phyloP scores from a whole-genome alignment of 495 filamentous ascomycete genomes.

The Penicillium crystallinum region DNA sequence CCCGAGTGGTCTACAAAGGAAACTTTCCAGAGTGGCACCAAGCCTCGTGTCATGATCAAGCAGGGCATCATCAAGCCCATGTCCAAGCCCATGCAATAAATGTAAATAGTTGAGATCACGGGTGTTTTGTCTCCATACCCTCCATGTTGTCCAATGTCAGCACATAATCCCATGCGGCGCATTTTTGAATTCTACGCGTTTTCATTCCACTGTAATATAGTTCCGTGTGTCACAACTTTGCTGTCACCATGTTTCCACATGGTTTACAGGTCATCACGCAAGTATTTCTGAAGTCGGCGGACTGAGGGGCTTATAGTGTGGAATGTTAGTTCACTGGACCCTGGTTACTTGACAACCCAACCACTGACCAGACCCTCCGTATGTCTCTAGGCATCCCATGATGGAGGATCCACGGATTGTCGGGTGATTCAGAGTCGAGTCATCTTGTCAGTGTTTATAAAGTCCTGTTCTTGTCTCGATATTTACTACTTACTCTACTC shows the following conservation, averaged over 20 bases:
- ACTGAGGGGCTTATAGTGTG: constrained; percentile 7
- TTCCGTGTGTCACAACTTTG: not conserved
- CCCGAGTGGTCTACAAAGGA: constrained; percentile 94
- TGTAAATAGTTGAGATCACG: constrained; percentile 1
- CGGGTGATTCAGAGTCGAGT: constrained; percentile 9
- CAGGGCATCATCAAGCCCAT: constrained; percentile 88
- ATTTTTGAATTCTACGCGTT: constrained; percentile 1
- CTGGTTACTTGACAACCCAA: not conserved
- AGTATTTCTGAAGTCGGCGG: not conserved
- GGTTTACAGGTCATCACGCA: constrained; percentile 2
- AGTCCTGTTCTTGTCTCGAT: not conserved
- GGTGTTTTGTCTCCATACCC: constrained; percentile 7
- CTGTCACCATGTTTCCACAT: not conserved
- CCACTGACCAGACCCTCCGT: constrained; percentile 3
- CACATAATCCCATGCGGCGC: constrained; percentile 1
- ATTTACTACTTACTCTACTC: not conserved
- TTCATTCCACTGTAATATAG: not conserved
- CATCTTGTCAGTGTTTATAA: not conserved
- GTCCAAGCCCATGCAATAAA: constrained; percentile 64
- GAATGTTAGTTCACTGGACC: constrained; percentile 6
- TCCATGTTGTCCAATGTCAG: not conserved
- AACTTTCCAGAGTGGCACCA: constrained; percentile 82
- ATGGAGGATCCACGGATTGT: not conserved
- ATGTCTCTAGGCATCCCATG: no score
- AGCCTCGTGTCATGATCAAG: constrained; percentile 88